Evolutionary conservation across 345 rosid genomes (phyloP), one percentile per base, ranked within the genome.

Genomic region (Boechera retrofracta): DNA sequence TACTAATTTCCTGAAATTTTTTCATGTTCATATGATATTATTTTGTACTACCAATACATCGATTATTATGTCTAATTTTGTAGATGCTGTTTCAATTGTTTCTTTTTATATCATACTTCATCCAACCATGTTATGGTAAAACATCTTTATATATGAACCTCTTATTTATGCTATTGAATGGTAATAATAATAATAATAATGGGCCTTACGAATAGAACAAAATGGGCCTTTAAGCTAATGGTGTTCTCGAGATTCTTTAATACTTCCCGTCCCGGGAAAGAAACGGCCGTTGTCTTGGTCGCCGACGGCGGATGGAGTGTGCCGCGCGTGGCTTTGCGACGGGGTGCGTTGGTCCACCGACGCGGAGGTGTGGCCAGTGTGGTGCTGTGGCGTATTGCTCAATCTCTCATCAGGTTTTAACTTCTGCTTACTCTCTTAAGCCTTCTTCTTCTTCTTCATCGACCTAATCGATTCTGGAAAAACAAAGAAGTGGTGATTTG

Each of bases 351-450:
- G 97, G 94, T 48, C 90, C 85, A 0, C 83, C 94, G 12, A 82
- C 83, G 6, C 81, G 91, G 57, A 90, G 87, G 21, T 91, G 98
- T 21, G 83, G 85, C 53, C 83, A 86, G 8, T 93, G 98, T 67
- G 91, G 90, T 61, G 97, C 92, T 49, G 96, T 93, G 21, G 80
- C 85, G 24, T 94, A 94, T 74, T 92, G 98, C 86, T 92, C 98
- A 67, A 83, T 75, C 74, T 74, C 93, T 81, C 98, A 94, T 75
- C 97, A 87, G 93, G 97, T 88, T 51, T 18, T 31, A 4, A 52
- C 41, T n/a, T 47, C 49, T 77, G 16, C 67, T 47, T 26, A 41
- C 71, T 58, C 35, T 48, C 32, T 55, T 48, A 9, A 7, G 12
- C 51, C 57, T 76, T 59, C 39, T 53, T 62, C 64, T 74, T 73